These are phyloP conservation scores for Hippophae tibetana DNA, from an alignment of 306 rosid genomes.

Conservation along the genomic window DNA sequence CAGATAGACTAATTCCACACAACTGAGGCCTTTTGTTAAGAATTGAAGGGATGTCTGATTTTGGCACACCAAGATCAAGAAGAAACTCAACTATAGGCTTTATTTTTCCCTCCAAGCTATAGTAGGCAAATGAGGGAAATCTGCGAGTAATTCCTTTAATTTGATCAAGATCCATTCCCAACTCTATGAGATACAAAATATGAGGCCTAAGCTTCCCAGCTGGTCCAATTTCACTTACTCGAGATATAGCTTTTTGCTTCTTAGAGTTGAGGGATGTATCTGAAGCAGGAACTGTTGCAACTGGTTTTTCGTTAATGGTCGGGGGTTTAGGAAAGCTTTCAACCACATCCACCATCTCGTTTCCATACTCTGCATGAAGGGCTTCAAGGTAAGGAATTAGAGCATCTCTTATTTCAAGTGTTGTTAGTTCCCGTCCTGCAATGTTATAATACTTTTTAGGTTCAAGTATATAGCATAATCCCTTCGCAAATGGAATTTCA, in stretches of 20 bases:
- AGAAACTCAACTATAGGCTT: slow-evolving; percentile 65
- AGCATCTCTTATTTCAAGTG: slow-evolving; percentile 87
- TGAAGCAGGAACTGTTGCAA: neutral
- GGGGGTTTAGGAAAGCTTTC: slow-evolving; percentile 61
- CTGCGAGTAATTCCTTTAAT: slow-evolving; percentile 30
- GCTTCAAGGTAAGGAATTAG: slow-evolving; percentile 65
- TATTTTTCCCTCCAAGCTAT: slow-evolving; percentile 67
- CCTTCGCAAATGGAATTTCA: slow-evolving; percentile 4
- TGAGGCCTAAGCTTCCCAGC: slow-evolving; percentile 55
- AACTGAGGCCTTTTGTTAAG: slow-evolving; percentile 62
- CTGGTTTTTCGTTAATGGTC: slow-evolving; percentile 37
- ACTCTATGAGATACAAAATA: slow-evolving; percentile 47
- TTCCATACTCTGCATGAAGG: slow-evolving; percentile 58
- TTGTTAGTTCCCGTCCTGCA: slow-evolving; percentile 86
- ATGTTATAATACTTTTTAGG: neutral
- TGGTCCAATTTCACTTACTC: slow-evolving; percentile 35
- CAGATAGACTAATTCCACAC: slow-evolving; percentile 64
- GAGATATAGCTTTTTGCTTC: slow-evolving; percentile 44
- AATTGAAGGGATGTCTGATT: slow-evolving; percentile 45
- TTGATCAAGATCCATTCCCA: slow-evolving; percentile 54
- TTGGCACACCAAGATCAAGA: slow-evolving; percentile 53
- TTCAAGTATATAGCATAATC: too few relatives aligned
- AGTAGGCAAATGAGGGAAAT: slow-evolving; percentile 51
- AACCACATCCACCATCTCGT: slow-evolving; percentile 41
- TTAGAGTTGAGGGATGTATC: slow-evolving; percentile 20